phyloP scores from a whole-genome alignment of 1,139 yeast species.

The Suhomyces guaymorum region DNA sequence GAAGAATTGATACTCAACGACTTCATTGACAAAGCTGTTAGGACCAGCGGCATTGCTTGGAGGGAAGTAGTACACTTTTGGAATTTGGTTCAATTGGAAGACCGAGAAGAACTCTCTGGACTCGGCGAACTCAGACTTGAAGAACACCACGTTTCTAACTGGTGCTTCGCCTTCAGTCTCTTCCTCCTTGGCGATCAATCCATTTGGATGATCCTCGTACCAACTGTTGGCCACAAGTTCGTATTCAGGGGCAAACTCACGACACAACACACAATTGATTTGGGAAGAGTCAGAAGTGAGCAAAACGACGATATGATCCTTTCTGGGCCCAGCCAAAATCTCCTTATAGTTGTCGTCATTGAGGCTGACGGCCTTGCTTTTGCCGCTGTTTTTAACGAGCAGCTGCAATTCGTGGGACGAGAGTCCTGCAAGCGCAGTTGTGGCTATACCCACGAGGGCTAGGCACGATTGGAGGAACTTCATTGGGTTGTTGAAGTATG shows the following conservation, averaged over 20 bases:
- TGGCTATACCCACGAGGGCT: constrained; percentile 12
- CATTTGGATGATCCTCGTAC: constrained; percentile 46
- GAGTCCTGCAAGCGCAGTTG: constrained; percentile 27
- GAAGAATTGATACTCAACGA: constrained; percentile 50
- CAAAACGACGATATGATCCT: constrained; percentile 63
- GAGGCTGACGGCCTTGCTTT: constrained; percentile 34
- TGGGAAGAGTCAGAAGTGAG: constrained; percentile 74
- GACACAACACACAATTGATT: constrained; percentile 78
- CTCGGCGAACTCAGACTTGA: constrained; percentile 68
- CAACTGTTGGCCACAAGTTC: constrained; percentile 59
- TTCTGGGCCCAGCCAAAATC: constrained; percentile 67
- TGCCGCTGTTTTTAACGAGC: constrained; percentile 22
- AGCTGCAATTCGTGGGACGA: constrained; percentile 29
- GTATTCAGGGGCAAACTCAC: constrained; percentile 67
- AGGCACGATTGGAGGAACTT: constrained; percentile 13
- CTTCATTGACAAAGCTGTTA: constrained; percentile 36
- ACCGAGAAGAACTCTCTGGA: constrained; percentile 54
- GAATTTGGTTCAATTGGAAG: constrained; percentile 70
- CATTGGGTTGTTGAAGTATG: constrained; percentile 1
- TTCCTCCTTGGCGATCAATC: constrained; percentile 32
- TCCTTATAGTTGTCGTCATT: constrained; percentile 62
- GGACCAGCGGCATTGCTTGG: constrained; percentile 48
- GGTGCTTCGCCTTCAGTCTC: constrained; percentile 26
- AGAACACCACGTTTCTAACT: constrained; percentile 58
- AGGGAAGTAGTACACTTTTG: constrained; percentile 66